Evolutionary conservation across 352 stramenopile genomes (phyloP).

Genomic region (Blastocystis sp.): DNA sequence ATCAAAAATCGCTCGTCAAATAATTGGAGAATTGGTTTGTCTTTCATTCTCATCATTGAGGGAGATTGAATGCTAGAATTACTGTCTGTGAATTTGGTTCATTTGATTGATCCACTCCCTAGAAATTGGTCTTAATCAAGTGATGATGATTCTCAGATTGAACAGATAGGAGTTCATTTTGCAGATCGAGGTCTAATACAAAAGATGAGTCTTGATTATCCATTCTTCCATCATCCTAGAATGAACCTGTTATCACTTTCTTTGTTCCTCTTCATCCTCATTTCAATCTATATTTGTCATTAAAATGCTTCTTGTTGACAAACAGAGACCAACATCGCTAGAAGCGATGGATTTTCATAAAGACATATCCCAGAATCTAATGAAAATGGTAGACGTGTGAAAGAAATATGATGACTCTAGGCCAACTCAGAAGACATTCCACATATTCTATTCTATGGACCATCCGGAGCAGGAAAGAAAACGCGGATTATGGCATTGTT

Average conservation of each 20-base stretch:
- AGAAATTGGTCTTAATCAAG: too few species aligned
- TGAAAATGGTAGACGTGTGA: conserved; percentile 70
- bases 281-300: not conserved
- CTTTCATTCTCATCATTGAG: too few species aligned
- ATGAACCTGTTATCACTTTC: too few species aligned
- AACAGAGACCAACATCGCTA: conserved; percentile 86
- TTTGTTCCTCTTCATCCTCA: too few species aligned
- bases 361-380: conserved; percentile 81
- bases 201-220: too few species aligned
- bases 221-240: too few species aligned
- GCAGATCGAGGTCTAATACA: too few species aligned
- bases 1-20: not conserved
- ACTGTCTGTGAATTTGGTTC: too few species aligned
- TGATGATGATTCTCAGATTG: too few species aligned
- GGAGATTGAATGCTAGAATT: too few species aligned
- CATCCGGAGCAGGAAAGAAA: conserved; percentile 92
- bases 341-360: conserved; percentile 83
- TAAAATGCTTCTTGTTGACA: conserved; percentile 95
- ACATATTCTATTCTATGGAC: conserved; percentile 95
- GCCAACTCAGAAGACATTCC: conserved; percentile 75
- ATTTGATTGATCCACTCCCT: too few species aligned
- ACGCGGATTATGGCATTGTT: conserved; percentile 91
- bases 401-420: not conserved
- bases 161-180: too few species aligned
- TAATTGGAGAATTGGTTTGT: not conserved